A percentile compares a stretch with the other conserved stretches of the same genome.
phyloP scores from a whole-genome alignment of 306 rosid genomes.

The Medicago arabica region DNA sequence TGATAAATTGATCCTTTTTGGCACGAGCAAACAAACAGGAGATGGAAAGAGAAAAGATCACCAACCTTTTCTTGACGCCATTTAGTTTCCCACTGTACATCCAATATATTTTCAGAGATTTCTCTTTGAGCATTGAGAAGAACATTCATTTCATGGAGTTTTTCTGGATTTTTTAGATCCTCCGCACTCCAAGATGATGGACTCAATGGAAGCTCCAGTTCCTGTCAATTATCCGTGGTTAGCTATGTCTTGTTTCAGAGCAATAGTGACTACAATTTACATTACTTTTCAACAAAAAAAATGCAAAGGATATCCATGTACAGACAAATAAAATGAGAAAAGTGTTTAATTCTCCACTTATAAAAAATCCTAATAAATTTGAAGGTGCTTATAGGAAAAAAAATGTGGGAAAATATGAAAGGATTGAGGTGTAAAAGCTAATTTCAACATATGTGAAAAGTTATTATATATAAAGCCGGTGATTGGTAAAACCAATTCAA shows the following conservation, averaged over 20 bases:
- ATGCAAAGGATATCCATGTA: background rate
- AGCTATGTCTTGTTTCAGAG: slow-evolving; percentile 41
- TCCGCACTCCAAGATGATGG: slow-evolving; percentile 92
- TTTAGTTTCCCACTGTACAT: slow-evolving; percentile 87
- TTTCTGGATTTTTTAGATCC: slow-evolving; percentile 85
- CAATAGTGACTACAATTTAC: slow-evolving; percentile 6
- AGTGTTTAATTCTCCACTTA: background rate
- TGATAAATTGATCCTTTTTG: slow-evolving; percentile 12
- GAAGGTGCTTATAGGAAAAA: background rate
- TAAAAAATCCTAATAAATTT: background rate
- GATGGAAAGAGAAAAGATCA: slow-evolving; percentile 14
- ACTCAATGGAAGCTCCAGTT: slow-evolving; percentile 83
- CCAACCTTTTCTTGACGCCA: slow-evolving; percentile 96
- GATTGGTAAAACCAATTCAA: background rate
- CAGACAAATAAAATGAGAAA: background rate
- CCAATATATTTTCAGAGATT: slow-evolving; percentile 84
- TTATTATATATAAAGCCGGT: background rate
- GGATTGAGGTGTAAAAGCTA: background rate
- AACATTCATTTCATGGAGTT: slow-evolving; percentile 84
- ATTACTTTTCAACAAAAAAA: background rate
- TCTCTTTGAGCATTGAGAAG: slow-evolving; percentile 98
- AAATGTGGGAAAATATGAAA: too few species aligned
- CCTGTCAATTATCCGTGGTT: slow-evolving; percentile 60
- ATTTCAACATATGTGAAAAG: background rate
- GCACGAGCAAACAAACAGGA: slow-evolving; percentile 26